phyloP scores from a whole-genome alignment of 164 flowering plant genomes.

The Litsea cubeba region DNA sequence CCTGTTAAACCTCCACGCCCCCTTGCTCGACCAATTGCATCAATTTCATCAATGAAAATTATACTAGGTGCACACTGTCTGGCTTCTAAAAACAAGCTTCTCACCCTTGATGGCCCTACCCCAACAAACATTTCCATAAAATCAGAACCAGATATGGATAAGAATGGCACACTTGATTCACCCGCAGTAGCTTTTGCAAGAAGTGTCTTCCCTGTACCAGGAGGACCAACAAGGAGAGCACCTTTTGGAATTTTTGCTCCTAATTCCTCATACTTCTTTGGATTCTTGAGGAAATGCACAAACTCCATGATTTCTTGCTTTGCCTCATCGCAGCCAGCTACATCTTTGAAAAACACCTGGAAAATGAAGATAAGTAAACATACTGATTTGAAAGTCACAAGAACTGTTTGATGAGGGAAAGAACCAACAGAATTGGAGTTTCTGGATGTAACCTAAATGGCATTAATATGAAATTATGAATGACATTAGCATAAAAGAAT shows the following conservation, averaged over 20 bases:
- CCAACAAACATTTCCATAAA: slow-evolving; percentile 98
- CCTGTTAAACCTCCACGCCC: slow-evolving; percentile 79
- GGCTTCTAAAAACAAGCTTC: slow-evolving; percentile 81
- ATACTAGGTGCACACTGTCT: slow-evolving; percentile 90
- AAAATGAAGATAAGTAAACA: not conserved
- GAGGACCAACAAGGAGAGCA: slow-evolving; percentile 89
- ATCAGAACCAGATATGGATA: slow-evolving; percentile 88
- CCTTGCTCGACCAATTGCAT: slow-evolving; percentile 92
- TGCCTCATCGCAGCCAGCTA: slow-evolving; percentile 97
- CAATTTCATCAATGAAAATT: slow-evolving; percentile 88
- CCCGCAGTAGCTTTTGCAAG: slow-evolving; percentile 96
- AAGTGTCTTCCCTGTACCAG: slow-evolving; percentile 95
- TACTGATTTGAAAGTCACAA: too few relatives aligned
- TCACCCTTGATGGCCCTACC: slow-evolving; percentile 89
- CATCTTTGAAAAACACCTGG: slow-evolving; percentile 83
- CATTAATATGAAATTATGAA: too few relatives aligned
- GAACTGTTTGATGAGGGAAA: too few relatives aligned
- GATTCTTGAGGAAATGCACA: slow-evolving; percentile 89
- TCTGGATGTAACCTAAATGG: too few relatives aligned
- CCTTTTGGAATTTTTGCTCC: slow-evolving; percentile 97
- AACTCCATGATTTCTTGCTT: slow-evolving; percentile 97
- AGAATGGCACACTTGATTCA: slow-evolving; percentile 82
- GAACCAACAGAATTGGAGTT: too few relatives aligned
- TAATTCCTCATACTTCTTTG: slow-evolving; percentile 77
- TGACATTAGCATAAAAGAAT: too few relatives aligned